Evolutionary conservation across 257 asterid genomes (phyloP).

Genomic region (Anisodus acutangulus): DNA sequence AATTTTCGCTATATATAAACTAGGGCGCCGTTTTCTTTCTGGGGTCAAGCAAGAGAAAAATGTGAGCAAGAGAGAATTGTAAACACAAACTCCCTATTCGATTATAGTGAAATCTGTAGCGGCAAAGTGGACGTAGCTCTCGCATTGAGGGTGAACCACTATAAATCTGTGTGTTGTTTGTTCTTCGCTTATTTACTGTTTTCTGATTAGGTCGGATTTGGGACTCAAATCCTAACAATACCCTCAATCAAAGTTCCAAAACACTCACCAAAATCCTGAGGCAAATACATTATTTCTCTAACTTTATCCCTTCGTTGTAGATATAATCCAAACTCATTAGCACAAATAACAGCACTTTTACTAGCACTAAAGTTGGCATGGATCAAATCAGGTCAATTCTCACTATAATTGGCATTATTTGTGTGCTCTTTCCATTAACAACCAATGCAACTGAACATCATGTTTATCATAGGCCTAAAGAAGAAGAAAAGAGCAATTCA

Average conservation of each 20-base stretch:
- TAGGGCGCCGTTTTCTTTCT: too few relatives aligned
- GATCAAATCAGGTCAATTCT: neutral
- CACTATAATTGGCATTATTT: neutral
- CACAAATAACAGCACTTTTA: neutral
- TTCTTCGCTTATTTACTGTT: too few relatives aligned
- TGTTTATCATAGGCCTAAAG: neutral
- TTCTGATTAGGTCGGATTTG: too few relatives aligned
- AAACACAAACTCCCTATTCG: too few relatives aligned
- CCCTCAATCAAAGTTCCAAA: neutral
- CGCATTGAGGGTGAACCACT: too few relatives aligned
- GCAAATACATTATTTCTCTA: neutral
- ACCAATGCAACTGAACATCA: constrained; percentile 1
- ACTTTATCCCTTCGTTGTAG: neutral
- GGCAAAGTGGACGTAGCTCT: too few relatives aligned
- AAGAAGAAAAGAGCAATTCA: neutral
- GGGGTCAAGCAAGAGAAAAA: too few relatives aligned
- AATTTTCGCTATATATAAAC: too few relatives aligned
- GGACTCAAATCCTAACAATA: neutral
- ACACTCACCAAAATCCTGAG: neutral
- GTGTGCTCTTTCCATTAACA: neutral
- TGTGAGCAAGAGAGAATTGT: too few relatives aligned
- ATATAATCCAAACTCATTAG: neutral
- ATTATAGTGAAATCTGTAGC: too few relatives aligned
- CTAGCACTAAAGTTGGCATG: constrained; percentile 14
- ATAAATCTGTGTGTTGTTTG: too few relatives aligned